Evolutionary conservation across 176 grass and related monocot genomes (phyloP).

Genomic region (Bonia amplexicaulis): DNA sequence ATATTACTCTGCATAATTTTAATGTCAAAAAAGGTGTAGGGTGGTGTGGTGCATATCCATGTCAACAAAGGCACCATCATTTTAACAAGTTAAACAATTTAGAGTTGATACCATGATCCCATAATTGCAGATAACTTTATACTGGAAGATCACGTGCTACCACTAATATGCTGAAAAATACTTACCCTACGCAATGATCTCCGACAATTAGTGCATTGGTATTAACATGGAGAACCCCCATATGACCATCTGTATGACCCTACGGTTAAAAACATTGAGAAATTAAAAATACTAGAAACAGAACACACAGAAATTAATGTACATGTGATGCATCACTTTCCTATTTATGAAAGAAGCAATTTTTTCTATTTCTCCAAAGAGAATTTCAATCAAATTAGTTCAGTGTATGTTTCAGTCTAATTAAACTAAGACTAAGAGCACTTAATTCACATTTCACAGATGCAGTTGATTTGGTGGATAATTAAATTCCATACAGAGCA

Average conservation of each 20-base stretch:
- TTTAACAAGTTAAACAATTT: not conserved
- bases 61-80: not conserved
- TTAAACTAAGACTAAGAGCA: not conserved
- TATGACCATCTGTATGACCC: constrained; percentile 96
- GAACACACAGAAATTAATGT: not conserved
- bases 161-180: constrained; percentile 4
- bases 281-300: not conserved
- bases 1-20: not conserved
- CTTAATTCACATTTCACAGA: not conserved
- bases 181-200: constrained; percentile 98
- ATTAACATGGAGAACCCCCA: constrained; percentile 71
- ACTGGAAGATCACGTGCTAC: not conserved
- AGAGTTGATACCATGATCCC: not conserved
- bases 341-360: not conserved
- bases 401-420: not conserved
- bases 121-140: not conserved
- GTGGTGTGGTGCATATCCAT: not conserved
- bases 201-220: constrained; percentile 85
- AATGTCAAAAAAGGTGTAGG: not conserved
- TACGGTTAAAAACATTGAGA: constrained; percentile 21
- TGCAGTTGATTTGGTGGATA: not conserved
- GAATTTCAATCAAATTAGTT: not conserved
- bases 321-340: not conserved
- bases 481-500: not conserved
- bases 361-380: not conserved